Percentiles rank a stretch among this genome's conserved stretches.
Evolutionary conservation across 257 asterid species (phyloP).

Genomic region (Schizonepeta tenuifolia): DNA sequence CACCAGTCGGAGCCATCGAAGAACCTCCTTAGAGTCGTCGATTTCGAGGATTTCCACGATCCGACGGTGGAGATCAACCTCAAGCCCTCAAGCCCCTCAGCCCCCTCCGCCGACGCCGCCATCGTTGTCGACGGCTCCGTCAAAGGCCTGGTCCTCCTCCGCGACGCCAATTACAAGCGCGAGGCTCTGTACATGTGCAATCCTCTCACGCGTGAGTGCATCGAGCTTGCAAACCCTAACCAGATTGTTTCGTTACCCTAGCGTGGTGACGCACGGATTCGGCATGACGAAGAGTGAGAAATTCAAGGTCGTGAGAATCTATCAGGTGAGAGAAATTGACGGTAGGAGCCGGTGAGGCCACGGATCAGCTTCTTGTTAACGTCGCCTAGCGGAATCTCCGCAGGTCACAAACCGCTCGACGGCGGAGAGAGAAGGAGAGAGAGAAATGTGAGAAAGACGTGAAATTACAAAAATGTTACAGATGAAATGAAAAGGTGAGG

Average conservation of each 20-base stretch:
- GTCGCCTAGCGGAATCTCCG: no score
- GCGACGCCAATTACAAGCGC: constrained; percentile 34
- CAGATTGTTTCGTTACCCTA: constrained; percentile 32
- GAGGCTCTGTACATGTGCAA: constrained; percentile 47
- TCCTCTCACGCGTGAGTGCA: constrained; percentile 48
- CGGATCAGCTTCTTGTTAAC: no score
- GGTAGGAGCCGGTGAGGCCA: no score
- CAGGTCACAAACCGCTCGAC: no score
- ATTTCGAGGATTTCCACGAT: constrained; percentile 35
- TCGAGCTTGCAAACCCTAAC: constrained; percentile 33
- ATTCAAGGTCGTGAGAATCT: constrained; percentile 53
- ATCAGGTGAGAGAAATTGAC: constrained; percentile 41
- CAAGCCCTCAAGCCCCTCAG: not conserved
- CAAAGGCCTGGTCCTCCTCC: constrained; percentile 43
- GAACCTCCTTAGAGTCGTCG: constrained; percentile 30
- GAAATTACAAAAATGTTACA: no score
- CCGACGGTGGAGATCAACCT: constrained; percentile 28
- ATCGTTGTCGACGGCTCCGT: constrained; percentile 45
- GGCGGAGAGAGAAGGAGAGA: no score
- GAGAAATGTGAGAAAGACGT: no score
- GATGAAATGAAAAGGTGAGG: no score
- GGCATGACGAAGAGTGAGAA: constrained; percentile 34
- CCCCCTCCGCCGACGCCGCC: constrained; percentile 30
- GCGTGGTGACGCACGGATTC: constrained; percentile 43
- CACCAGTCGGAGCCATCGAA: constrained; percentile 36